Conservation (phyloP, 805 yeast genomes). For the Wickerhamiella kurtzmanii region DNA sequence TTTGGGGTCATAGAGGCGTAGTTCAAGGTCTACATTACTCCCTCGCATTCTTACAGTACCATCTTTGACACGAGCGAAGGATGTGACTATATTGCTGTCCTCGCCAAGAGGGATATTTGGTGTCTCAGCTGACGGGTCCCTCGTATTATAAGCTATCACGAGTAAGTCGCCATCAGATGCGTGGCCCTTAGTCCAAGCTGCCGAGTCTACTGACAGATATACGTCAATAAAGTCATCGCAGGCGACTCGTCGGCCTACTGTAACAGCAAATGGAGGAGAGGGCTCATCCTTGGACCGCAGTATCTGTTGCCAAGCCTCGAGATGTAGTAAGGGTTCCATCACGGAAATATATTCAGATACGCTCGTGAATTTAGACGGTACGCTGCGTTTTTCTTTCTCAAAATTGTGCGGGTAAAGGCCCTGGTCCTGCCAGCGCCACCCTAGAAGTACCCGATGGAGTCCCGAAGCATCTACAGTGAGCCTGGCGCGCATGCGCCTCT, state of each 20-base stretch:
- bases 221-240: slow-evolving; percentile 83
- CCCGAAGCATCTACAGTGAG: slow-evolving; percentile 67
- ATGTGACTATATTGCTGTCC: slow-evolving; percentile 27
- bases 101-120: slow-evolving; percentile 11
- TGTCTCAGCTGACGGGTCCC: slow-evolving; percentile 20
- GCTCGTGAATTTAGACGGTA: slow-evolving; percentile 42
- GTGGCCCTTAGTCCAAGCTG: slow-evolving; percentile 36
- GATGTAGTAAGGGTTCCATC: slow-evolving; percentile 66
- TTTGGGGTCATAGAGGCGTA: slow-evolving; percentile 43
- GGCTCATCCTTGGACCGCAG: slow-evolving; percentile 52
- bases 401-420: slow-evolving; percentile 39
- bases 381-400: slow-evolving; percentile 30
- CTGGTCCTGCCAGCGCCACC: slow-evolving; percentile 58
- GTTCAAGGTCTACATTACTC: slow-evolving; percentile 46
- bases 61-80: slow-evolving; percentile 71
- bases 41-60: slow-evolving; percentile 23
- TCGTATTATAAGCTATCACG: slow-evolving; percentile 43
- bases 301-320: slow-evolving; percentile 91
- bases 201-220: slow-evolving; percentile 52
- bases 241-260: slow-evolving; percentile 66
- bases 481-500: slow-evolving; percentile 65
- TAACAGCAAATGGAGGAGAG: slow-evolving; percentile 43
- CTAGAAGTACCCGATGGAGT: slow-evolving; percentile 50
- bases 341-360: slow-evolving; percentile 53
- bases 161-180: slow-evolving; percentile 66